phyloP scores from a whole-genome alignment of 139 green algal genomes.

The Astrephomene gubernaculifera region DNA sequence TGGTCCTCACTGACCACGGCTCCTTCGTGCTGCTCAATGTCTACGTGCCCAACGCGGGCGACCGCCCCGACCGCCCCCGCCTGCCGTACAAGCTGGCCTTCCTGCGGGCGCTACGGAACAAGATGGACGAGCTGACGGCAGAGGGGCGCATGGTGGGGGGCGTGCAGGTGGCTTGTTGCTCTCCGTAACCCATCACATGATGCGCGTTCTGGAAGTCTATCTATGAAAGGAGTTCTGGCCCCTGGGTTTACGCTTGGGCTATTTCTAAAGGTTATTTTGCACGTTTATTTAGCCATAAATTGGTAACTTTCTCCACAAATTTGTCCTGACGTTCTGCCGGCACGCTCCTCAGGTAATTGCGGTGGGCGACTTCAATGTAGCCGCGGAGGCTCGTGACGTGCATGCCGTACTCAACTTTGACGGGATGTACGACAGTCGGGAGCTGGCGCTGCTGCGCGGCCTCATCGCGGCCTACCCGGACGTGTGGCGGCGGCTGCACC shows the following conservation, averaged over 20 bases:
- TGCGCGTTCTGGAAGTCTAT: too few relatives aligned
- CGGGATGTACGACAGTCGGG: conserved; percentile 22
- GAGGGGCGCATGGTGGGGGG: conserved; percentile 58
- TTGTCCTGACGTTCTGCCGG: too few relatives aligned
- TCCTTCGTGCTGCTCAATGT: conserved; percentile 84
- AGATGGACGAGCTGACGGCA: conserved; percentile 55
- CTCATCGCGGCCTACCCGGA: conserved; percentile 48
- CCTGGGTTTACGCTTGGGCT: too few relatives aligned
- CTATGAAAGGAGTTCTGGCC: too few relatives aligned
- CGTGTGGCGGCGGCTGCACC: conserved; percentile 71
- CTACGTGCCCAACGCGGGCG: conserved; percentile 88
- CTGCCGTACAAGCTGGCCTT: conserved; percentile 76
- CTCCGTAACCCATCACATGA: too few relatives aligned
- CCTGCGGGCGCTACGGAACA: conserved; percentile 61
- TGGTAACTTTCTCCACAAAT: too few relatives aligned
- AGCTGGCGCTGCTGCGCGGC: conserved; percentile 36
- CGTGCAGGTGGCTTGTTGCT: too few relatives aligned
- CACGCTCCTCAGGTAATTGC: conserved; percentile 60
- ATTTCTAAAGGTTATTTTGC: too few relatives aligned
- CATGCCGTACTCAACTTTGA: conserved; percentile 51
- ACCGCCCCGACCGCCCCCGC: conserved; percentile 54
- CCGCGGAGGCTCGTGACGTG: conserved; percentile 57
- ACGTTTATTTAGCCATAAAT: too few relatives aligned
- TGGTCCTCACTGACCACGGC: conserved; percentile 71
- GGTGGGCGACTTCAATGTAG: conserved; percentile 79